Base-by-base conservation (phyloP, 176 grass and related monocot genomes). In the Paspalum notatum region DNA sequence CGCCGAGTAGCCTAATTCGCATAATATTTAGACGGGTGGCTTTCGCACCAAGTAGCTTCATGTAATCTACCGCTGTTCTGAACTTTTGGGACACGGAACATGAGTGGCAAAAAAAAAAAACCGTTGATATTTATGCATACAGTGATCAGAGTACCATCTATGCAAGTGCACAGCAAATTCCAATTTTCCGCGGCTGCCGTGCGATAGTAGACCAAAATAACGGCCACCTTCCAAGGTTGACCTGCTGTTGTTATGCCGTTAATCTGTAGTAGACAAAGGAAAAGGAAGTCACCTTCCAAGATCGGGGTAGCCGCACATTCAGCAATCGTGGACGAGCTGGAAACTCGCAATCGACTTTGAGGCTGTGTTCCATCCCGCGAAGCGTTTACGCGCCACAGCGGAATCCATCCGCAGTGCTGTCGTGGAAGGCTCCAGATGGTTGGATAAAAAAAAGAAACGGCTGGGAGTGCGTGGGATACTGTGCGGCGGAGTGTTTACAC, bases 1-100 rank as follows among this genome's bases (percentile, higher is more conserved):
- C 5, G 80, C 55, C 51, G 9, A 41, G 16, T 68, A 10, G 61
- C 62, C 17, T 24, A 71, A 64, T 82, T 70, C 38, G 44, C 71
- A 62, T 59, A 37, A 53, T 40, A 61, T 70, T 60, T 74, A 67
- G 24, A 26, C 41, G 75, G 8, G 59, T 67, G 20, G 14, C 61
- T 66, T 57, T 38, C 55, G 9, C 60, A 56, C 17, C 8, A 22
- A 77, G 41, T 61, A 56, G 21, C 22, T 82, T 10, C 15, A 8
- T 26, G 24, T 47, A 25, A 76, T 22, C 48, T 46, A 44, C 18
- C 5, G 15, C 43, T 13, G 8, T 17, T 41, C 12, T 13, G 7
- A 15, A 6, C 20, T 44, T n/a, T 48, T 55, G 12, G 10, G 25
- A 20, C 25, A 57, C 60, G 37, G 41, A 15, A 18, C 18, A 61